Evolutionary conservation across 2,329 filamentous ascomycete species (phyloP), one percentile per base, ranked within the genome.

Genomic region (Botrytis fragariae): DNA sequence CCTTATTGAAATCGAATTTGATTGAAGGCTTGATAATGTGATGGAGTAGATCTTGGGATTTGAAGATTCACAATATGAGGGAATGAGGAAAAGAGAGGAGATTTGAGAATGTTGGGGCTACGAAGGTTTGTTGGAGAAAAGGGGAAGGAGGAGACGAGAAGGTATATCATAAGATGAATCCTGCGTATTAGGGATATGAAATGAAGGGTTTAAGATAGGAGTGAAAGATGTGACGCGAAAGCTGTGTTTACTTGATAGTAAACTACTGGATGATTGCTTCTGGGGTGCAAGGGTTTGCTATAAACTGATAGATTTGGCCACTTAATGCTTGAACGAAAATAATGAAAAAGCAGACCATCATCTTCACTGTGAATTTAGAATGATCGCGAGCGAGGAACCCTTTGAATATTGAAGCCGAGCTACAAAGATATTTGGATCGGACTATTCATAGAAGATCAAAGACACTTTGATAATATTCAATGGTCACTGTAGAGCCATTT

Each of bases 121-220:
- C 16, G 3, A 18, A 44, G 9, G 25, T 10, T 7, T 42, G n/a
- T 42, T 63, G 25, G 3, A 29, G 61, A 8, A 14, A 42, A 12
- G 4, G 16, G 16, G 18, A 7, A 29, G 25, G 10, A 62, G 1
- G 7, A 18, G 60, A 29, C 44, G 3, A 54, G 14, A 54, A 12
- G 37, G 25, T 22, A 6, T 12, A n/a, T 29, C 2, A 20, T 42
- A 12, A n/a, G 5, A 62, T 10, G 8, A 6, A 42, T n/a, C n/a
- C n/a, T n/a, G n/a, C n/a, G n/a, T n/a, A n/a, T 18, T 2, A 10
- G n/a, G 0, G 18, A n/a, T 37, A 8, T 12, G 22, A 14, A 35
- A 61, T 25, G 5, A 39, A 39, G 6, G 35, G 59, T n/a, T 4
- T 8, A 39, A 39, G 25, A 22, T 25, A 16, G 16, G 37, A 20